Evolutionary conservation across 2,329 filamentous ascomycete genomes (phyloP), one percentile per base, ranked within the genome.

Genomic region (Monilinia polystroma): DNA sequence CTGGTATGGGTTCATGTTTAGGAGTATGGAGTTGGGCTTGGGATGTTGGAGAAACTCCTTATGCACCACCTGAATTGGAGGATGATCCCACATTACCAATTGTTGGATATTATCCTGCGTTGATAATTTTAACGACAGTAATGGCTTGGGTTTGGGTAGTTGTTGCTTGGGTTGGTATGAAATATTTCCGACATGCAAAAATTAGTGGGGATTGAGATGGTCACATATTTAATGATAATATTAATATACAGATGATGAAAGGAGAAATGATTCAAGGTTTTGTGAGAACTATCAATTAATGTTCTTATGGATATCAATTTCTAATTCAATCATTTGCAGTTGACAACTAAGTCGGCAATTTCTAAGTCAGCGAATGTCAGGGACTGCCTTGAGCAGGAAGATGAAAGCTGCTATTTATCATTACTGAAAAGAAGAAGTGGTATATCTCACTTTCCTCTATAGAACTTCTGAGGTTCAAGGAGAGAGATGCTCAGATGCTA

Each of bases 111-210:
- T 99, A 99, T 79, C 95, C 95, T 32, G 92, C 93, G 14, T 81
- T 99, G 74, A 91, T 98, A 71, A 95, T 98, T 67, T 81, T 98
- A 72, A 97, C 94, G 4, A 89, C 89, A 58, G 91, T 99, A 38
- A 97, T 99, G 91, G 93, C 93, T 23, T 99, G 95, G 95, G 92
- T 98, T 7, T 99, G 95, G 95, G 95, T 98, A 23, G 87, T 97
- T 16, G 89, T 96, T 67, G 95, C 96, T 14, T 99, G 95, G 95
- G 90, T 98, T 59, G 95, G 95, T 32, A 98, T 99, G 94, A 99
- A 99, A 78, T 98, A 98, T 78, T 99, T 99, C 76, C 88, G 93
- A 73, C 95, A 99, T 82, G 94, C 95, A 45, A 97, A 97, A 81
- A 96, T 98, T 54, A 77, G 73, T 69, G 75, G 75, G n/a, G 75